Evolutionary conservation across 2,329 filamentous ascomycete species (phyloP).

Genomic region (Ophiostoma sp.): DNA sequence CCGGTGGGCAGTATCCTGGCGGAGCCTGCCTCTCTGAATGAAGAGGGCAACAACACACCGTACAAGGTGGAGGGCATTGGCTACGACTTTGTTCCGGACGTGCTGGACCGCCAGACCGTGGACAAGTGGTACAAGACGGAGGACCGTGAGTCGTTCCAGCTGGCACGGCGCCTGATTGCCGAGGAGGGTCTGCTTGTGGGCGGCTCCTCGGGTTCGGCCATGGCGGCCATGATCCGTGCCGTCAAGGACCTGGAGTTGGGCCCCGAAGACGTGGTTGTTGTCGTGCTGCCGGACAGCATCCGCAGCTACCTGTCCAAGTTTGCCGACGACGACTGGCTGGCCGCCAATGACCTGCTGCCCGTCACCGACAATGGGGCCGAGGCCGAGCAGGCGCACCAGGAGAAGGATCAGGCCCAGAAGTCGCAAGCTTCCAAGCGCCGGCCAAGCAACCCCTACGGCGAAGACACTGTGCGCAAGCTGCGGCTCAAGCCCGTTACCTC

Average conservation of each 20-base stretch:
- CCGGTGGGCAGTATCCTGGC: slow-evolving; percentile 91
- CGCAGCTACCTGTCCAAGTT: slow-evolving; percentile 98
- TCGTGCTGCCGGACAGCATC: slow-evolving; percentile 92
- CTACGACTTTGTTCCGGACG: slow-evolving; percentile 96
- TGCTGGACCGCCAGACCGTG: slow-evolving; percentile 75
- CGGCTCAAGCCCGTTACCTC: slow-evolving; percentile 93
- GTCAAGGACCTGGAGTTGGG: slow-evolving; percentile 74
- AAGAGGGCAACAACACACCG: slow-evolving; percentile 73
- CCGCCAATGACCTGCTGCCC: slow-evolving; percentile 90
- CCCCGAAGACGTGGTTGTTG: slow-evolving; percentile 85
- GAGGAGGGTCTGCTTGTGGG: slow-evolving; percentile 94
- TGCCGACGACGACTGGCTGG: slow-evolving; percentile 97
- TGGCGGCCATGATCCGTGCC: slow-evolving; percentile 77
- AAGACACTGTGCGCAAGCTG: slow-evolving; percentile 77
- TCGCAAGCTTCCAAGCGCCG: slow-evolving; percentile 34
- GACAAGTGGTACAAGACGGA: slow-evolving; percentile 99
- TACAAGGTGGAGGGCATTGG: slow-evolving; percentile 99
- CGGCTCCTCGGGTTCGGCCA: slow-evolving; percentile 88
- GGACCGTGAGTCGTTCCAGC: slow-evolving; percentile 85
- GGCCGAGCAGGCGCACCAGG: slow-evolving; percentile 43
- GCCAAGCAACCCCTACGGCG: slow-evolving; percentile 67
- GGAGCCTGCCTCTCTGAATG: slow-evolving; percentile 75
- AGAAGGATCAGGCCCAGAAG: slow-evolving; percentile 37
- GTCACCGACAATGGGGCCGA: slow-evolving; percentile 47
- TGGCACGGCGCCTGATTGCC: slow-evolving; percentile 84